Evolutionary conservation across 495 filamentous ascomycete species (phyloP).

Genomic region (Hyphodiscus hymeniophilus): DNA sequence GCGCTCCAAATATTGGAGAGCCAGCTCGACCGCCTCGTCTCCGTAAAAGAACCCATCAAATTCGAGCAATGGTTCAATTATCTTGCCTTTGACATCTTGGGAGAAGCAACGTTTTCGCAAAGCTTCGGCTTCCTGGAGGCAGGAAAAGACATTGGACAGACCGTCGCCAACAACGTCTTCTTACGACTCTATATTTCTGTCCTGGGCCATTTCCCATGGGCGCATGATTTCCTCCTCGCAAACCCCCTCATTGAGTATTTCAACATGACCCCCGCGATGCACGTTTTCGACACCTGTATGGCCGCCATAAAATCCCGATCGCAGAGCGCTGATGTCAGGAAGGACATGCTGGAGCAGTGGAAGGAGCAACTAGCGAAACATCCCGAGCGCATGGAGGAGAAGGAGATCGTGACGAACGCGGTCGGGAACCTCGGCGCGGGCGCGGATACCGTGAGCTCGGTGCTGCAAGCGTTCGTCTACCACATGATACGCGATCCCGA

Average conservation of each 20-base stretch:
- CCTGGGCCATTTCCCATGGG: conserved; percentile 32
- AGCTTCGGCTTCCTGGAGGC: conserved; percentile 33
- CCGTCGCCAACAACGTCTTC: conserved; percentile 20
- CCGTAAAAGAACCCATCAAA: conserved; percentile 17
- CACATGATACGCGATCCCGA: conserved; percentile 26
- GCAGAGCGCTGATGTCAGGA: conserved; percentile 26
- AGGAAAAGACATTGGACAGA: conserved; percentile 31
- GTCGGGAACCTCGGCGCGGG: conserved; percentile 36
- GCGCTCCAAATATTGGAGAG: conserved; percentile 26
- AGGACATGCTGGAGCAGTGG: conserved; percentile 41
- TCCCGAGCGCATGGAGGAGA: conserved; percentile 33
- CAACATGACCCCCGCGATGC: conserved; percentile 31
- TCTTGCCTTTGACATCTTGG: conserved; percentile 29
- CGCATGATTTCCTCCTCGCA: conserved; percentile 31
- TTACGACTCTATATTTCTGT: conserved; percentile 23
- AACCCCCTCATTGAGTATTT: conserved; percentile 35
- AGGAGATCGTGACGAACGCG: conserved; percentile 31
- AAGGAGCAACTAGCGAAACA: conserved; percentile 27
- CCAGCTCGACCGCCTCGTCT: conserved; percentile 25
- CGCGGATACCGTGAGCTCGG: conserved; percentile 34
- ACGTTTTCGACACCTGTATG: conserved; percentile 34
- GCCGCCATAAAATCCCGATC: conserved; percentile 32
- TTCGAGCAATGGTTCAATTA: conserved; percentile 33
- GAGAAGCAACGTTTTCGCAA: conserved; percentile 27
- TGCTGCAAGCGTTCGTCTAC: conserved; percentile 31